phyloP scores from a whole-genome alignment of 768 basidiomycete species.

The Saitozyma podzolica region DNA sequence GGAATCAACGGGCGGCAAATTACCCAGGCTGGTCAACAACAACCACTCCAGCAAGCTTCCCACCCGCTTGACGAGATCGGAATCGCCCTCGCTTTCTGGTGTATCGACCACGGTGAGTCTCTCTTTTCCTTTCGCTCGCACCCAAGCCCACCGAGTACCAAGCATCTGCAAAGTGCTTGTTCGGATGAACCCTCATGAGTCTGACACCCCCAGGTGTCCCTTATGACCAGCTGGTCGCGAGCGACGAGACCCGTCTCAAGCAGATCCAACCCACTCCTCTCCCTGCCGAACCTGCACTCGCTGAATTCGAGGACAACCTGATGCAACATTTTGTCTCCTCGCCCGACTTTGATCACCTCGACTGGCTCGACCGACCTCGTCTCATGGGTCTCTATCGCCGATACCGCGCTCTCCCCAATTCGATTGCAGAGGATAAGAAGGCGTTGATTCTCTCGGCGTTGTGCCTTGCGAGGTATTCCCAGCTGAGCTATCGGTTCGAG shows the following conservation, averaged over 20 bases:
- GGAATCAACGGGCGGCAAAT: not conserved
- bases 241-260: conserved; percentile 9
- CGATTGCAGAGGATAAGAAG: conserved; percentile 18
- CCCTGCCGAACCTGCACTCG: conserved; percentile 1
- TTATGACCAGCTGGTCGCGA: not conserved
- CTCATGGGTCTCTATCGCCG: conserved; percentile 12
- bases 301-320: conserved; percentile 17
- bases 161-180: not conserved
- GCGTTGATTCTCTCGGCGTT: conserved; percentile 16
- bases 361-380: conserved; percentile 9
- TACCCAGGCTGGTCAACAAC: not conserved
- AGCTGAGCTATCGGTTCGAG: conserved; percentile 3
- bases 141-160: not conserved
- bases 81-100: conserved; percentile 7
- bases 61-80: not conserved
- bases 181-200: not conserved
- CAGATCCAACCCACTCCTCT: not conserved
- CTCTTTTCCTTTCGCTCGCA: not conserved
- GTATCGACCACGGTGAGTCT: conserved; percentile 11
- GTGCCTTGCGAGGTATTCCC: conserved; percentile 12
- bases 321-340: conserved; percentile 8
- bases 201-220: conserved; percentile 4
- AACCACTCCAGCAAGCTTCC: not conserved
- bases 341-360: conserved; percentile 6
- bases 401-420: conserved; percentile 12